Percentiles rank a stretch among this genome's conserved stretches.
Conservation (phyloP, 2,329 filamentous ascomycete species). For the Ceratocystis variospora region DNA sequence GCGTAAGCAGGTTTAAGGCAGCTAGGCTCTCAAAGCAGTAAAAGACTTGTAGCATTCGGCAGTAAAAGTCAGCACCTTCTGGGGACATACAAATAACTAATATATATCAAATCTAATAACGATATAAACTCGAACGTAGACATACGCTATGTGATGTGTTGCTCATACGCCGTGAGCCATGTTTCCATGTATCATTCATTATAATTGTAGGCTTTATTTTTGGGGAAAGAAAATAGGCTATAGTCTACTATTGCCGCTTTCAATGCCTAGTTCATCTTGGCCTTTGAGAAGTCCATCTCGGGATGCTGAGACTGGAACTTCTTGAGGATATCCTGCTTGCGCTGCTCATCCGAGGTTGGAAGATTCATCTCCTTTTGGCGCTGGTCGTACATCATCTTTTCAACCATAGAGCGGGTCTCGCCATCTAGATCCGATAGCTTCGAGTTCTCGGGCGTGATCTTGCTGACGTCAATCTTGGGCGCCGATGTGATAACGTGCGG, state of each 20-base stretch:
- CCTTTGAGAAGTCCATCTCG: constrained; percentile 60
- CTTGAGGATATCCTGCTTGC: constrained; percentile 83
- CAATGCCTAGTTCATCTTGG: constrained; percentile 39
- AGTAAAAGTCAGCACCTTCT: no score
- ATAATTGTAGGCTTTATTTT: background rate
- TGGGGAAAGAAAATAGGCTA: background rate
- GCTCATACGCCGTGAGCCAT: no score
- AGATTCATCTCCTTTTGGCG: constrained; percentile 85
- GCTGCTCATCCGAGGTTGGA: constrained; percentile 85
- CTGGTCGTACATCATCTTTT: constrained; percentile 99
- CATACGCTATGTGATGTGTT: no score
- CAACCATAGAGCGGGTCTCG: constrained; percentile 90
- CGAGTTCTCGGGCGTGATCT: constrained; percentile 86
- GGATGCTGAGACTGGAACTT: constrained; percentile 76
- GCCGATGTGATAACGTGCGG: constrained; percentile 74
- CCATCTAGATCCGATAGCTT: constrained; percentile 88
- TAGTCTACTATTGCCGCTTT: background rate
- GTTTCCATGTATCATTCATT: no score
- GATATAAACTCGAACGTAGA: no score
- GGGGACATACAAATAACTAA: no score
- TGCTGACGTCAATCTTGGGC: constrained; percentile 85
- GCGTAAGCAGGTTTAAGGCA: constrained; percentile 60
- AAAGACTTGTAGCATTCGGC: no score
- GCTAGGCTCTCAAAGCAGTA: constrained; percentile 47
- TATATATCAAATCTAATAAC: no score